Evolutionary conservation across 2,329 filamentous ascomycete genomes (phyloP), one percentile per base, ranked within the genome.

Genomic region (Diaporthe citrichinensis): DNA sequence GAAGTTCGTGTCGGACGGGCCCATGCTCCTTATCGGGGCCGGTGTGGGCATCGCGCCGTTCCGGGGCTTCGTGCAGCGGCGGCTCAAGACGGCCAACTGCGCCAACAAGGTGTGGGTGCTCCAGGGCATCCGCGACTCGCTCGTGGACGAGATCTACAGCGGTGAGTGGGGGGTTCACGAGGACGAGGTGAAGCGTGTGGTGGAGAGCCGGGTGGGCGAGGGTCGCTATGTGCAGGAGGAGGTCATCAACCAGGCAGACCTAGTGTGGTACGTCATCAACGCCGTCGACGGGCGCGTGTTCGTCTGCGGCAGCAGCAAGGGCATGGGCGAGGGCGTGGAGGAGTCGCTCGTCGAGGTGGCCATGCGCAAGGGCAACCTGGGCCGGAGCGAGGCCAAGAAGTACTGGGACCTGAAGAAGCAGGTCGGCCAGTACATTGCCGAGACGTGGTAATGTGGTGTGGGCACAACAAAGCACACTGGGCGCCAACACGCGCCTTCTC

Each of bases 261-360:
- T 98, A n/a, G 96, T 98, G 23, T 99, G 97, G 97, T 98, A 95
- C 84, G 95, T 98, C 78, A 94, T 98, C 88, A 98, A 98, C 83
- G 92, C 95, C 2, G 89, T 98, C n/a, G 97, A 99, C 81, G 97
- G 97, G 1, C 92, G 97, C 71, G 92, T 98, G 71, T 99, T 99
- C 83, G 97, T 99, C 75, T 99, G 97, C 83, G 97, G 97, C 68
- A 97, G 94, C 85, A 95, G 92, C 81, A 95, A 95, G 86, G 97
- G 97, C 74, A 99, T 99, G 97, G 97, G 97, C 76, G 97, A 98
- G 84, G 97, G 97, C 59, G 97, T 99, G 4, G 94, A 98, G 83
- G 89, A 92, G 62, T 94, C 96, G 0, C 88, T 99, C 20, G 88
- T 98, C 36, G 94, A 98, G 78, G 95, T 98, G 1, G 95, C 95